A percentile compares a stretch with the other conserved stretches of the same genome.
Conservation (phyloP, 2,329 filamentous ascomycete genomes). For the Helotiales sp. region DNA sequence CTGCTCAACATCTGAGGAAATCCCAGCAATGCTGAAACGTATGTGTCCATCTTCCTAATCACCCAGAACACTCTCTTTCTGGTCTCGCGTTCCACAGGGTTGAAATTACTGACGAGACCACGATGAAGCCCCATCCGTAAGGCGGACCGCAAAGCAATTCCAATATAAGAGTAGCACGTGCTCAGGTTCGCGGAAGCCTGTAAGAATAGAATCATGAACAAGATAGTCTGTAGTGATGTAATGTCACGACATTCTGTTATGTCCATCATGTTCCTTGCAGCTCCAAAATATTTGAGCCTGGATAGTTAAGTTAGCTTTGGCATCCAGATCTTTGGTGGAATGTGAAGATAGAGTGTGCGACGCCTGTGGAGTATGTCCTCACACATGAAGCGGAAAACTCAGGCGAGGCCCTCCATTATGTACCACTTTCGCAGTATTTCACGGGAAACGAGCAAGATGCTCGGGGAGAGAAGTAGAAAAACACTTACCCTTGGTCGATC, state of each 20-base stretch:
- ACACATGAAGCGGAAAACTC: background rate
- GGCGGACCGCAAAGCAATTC: slow-evolving; percentile 74
- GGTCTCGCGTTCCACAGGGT: slow-evolving; percentile 62
- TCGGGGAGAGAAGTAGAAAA: background rate
- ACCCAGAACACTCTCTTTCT: slow-evolving; percentile 67
- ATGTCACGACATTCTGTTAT: slow-evolving; percentile 72
- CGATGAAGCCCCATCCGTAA: slow-evolving; percentile 77
- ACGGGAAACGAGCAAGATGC: background rate
- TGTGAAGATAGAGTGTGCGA: background rate
- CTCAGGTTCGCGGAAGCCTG: slow-evolving; percentile 78
- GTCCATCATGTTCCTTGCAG: slow-evolving; percentile 65
- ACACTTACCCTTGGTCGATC: slow-evolving; percentile 56
- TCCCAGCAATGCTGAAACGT: slow-evolving; percentile 66
- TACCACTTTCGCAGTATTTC: background rate
- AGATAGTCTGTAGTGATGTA: slow-evolving; percentile 69
- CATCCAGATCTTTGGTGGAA: too few relatives aligned
- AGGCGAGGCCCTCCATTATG: background rate
- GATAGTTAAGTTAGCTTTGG: background rate
- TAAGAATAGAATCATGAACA: slow-evolving; percentile 80
- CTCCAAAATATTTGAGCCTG: slow-evolving; percentile 74
- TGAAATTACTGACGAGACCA: slow-evolving; percentile 62
- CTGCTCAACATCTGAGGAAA: slow-evolving; percentile 63
- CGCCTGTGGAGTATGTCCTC: background rate
- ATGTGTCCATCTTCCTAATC: slow-evolving; percentile 69
- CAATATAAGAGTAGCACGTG: slow-evolving; percentile 78